These are phyloP conservation scores for Orbilia oligospora DNA, from an alignment of 2,329 filamentous ascomycete species.

Conservation along the genomic window DNA sequence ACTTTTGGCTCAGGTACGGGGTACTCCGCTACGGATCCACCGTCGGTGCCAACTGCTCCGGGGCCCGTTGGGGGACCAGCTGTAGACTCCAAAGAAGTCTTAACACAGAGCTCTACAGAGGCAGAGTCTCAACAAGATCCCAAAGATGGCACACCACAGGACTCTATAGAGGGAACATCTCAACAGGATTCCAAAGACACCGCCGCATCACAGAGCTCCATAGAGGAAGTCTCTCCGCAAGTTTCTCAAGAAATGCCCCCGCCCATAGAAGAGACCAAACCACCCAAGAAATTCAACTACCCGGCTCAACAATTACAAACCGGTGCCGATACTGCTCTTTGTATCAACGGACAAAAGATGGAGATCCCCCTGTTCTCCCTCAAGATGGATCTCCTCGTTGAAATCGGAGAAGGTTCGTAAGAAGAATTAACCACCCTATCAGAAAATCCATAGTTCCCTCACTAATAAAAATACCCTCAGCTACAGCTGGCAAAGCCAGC, in stretches of 20 bases:
- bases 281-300: background rate
- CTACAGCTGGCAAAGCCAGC: background rate
- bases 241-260: background rate
- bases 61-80: no score
- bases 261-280: background rate
- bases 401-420: constrained; percentile 3
- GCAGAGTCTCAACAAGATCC: background rate
- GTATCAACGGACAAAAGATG: constrained; percentile 18
- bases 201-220: background rate
- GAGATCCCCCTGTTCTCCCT: constrained; percentile 1
- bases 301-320: background rate
- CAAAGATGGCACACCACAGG: background rate
- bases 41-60: background rate
- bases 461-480: background rate
- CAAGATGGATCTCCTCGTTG: constrained; percentile 6
- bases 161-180: background rate
- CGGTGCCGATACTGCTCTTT: constrained; percentile 22
- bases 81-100: background rate
- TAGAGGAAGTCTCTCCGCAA: background rate
- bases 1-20: background rate
- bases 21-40: background rate
- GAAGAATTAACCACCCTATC: no score
- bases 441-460: background rate
- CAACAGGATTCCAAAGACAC: background rate
- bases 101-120: background rate